phyloP scores from a whole-genome alignment of 345 rosid genomes.

The Streptanthus diversifolius region DNA sequence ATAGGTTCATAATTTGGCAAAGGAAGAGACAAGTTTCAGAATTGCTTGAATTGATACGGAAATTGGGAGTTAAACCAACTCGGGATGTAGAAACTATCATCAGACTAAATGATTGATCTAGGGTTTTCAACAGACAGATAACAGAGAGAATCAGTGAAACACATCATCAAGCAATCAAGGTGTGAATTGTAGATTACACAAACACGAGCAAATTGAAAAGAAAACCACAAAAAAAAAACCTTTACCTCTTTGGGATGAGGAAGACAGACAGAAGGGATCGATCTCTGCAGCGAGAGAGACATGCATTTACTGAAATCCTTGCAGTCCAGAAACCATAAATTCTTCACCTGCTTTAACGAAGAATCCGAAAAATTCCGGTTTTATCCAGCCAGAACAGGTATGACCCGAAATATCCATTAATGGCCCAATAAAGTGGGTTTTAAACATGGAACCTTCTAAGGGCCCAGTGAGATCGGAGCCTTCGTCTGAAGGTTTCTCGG shows the following conservation, averaged over 20 bases:
- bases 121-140: neutral
- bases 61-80: neutral
- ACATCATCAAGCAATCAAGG: neutral
- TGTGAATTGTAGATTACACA: neutral
- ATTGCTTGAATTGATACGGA: neutral
- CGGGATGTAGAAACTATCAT: neutral
- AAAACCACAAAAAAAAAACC: neutral
- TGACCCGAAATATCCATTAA: neutral
- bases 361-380: neutral
- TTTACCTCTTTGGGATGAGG: neutral
- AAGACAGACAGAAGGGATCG: neutral
- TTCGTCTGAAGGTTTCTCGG: no score
- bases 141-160: no score
- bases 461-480: neutral
- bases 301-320: neutral
- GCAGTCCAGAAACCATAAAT: neutral
- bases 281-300: neutral
- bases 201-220: neutral
- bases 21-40: neutral
- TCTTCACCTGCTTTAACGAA: neutral
- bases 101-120: neutral
- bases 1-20: neutral
- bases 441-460: neutral
- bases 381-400: neutral
- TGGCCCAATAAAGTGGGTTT: constrained; percentile 10